Percentiles rank a stretch among this genome's conserved stretches.
Evolutionary conservation across 768 basidiomycete genomes (phyloP).

Genomic region (Auriculariales sp.): DNA sequence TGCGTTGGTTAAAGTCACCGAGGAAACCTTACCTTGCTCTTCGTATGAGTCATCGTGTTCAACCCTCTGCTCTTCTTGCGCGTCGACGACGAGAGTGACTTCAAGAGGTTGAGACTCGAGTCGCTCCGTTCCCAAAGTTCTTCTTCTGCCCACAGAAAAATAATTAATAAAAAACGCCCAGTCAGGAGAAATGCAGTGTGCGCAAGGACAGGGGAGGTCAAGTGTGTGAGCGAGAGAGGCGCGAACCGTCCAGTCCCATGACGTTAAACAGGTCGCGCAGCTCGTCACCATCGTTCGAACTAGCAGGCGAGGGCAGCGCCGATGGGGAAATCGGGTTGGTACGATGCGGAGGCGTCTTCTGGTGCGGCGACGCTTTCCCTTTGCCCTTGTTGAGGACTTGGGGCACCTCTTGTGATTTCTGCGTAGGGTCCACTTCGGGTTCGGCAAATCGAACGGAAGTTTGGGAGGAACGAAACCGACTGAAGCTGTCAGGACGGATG

Average conservation of each 20-base stretch:
- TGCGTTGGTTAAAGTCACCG: not conserved
- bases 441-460: not conserved
- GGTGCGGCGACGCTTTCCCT: not conserved
- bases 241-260: slow-evolving; percentile 6
- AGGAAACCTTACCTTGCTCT: not conserved
- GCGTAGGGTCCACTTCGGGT: too few relatives aligned
- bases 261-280: slow-evolving; percentile 8
- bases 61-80: not conserved
- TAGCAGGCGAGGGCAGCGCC: not conserved
- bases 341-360: not conserved
- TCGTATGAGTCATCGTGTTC: not conserved
- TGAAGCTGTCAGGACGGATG: not conserved
- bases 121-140: not conserved
- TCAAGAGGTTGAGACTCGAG: not conserved
- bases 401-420: too few relatives aligned
- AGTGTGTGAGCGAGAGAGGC: too few relatives aligned
- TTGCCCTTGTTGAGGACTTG: too few relatives aligned
- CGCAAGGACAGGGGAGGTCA: too few relatives aligned
- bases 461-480: too few relatives aligned
- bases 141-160: not conserved
- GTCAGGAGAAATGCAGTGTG: not conserved
- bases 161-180: not conserved
- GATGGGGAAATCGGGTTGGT: not conserved
- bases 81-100: not conserved
- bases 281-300: slow-evolving; percentile 5